Conservation (phyloP, 441 rosid species). For the Populus tomentosa region DNA sequence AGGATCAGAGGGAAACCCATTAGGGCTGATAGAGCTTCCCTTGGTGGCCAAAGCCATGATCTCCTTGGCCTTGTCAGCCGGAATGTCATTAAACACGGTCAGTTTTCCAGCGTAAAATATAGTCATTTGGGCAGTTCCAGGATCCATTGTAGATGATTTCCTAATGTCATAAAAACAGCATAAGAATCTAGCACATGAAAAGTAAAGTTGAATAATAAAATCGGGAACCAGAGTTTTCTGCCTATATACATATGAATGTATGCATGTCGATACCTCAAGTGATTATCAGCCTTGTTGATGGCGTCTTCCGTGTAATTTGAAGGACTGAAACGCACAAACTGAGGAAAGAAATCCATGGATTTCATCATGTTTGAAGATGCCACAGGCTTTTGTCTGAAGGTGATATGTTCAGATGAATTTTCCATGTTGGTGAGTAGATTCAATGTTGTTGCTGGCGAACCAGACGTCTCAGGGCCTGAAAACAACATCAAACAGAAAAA, state of each 20-base stretch:
- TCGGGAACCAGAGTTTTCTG: not conserved
- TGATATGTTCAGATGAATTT: constrained; percentile 7
- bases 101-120: constrained; percentile 56
- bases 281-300: constrained; percentile 2
- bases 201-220: not conserved
- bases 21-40: constrained; percentile 14
- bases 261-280: constrained; percentile 8
- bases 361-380: constrained; percentile 13
- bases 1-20: constrained; percentile 8
- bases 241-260: not conserved
- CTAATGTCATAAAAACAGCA: constrained; percentile 9
- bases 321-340: constrained; percentile 17
- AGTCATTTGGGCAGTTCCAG: constrained; percentile 38
- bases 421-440: constrained; percentile 29
- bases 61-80: constrained; percentile 45
- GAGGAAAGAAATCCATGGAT: constrained; percentile 22
- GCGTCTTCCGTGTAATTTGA: constrained; percentile 20
- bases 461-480: constrained; percentile 30
- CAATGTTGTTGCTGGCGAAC: constrained; percentile 11
- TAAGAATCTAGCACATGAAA: not conserved
- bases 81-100: constrained; percentile 37
- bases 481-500: not conserved
- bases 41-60: constrained; percentile 38
- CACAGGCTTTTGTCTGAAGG: not conserved
- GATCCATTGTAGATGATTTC: constrained; percentile 17